Evolutionary conservation across 1,139 yeast genomes (phyloP).

Genomic region (Kodamaea anthophila): DNA sequence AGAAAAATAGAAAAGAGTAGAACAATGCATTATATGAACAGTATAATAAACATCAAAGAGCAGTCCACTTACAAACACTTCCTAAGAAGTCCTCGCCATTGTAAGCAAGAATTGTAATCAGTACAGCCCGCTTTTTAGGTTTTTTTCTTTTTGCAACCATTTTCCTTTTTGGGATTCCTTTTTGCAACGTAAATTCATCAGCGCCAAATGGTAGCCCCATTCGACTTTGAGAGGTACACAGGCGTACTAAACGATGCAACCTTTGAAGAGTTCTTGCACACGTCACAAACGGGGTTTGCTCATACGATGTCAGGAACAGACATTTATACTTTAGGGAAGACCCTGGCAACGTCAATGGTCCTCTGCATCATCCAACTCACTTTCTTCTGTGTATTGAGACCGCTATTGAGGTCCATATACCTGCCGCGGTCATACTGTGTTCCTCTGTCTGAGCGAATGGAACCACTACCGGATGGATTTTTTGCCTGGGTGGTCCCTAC

Average conservation of each 20-base stretch:
- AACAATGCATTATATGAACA: neutral
- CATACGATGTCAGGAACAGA: constrained; percentile 40
- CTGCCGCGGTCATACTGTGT: constrained; percentile 50
- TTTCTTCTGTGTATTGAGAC: constrained; percentile 46
- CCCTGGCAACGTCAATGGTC: constrained; percentile 45
- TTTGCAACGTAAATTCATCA: neutral
- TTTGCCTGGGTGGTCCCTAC: constrained; percentile 47
- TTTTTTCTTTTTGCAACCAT: constrained; percentile 6
- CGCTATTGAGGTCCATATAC: constrained; percentile 43
- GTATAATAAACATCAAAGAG: neutral
- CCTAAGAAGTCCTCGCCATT: too few relatives aligned
- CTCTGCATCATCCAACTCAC: constrained; percentile 48
- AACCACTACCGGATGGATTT: constrained; percentile 33
- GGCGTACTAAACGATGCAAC: constrained; percentile 5
- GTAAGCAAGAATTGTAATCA: too few relatives aligned
- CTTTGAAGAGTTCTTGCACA: constrained; percentile 41
- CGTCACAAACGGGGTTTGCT: constrained; percentile 54
- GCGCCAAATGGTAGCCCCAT: neutral
- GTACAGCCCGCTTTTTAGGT: neutral
- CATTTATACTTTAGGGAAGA: constrained; percentile 34
- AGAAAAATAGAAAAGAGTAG: constrained; percentile 16
- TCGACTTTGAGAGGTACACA: neutral
- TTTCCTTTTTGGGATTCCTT: neutral
- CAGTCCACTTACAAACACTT: too few relatives aligned
- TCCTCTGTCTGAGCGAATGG: constrained; percentile 32